Percentiles rank a stretch among this genome's conserved stretches.
Conservation (phyloP, 495 filamentous ascomycete species). For the Penicillium fimorum region DNA sequence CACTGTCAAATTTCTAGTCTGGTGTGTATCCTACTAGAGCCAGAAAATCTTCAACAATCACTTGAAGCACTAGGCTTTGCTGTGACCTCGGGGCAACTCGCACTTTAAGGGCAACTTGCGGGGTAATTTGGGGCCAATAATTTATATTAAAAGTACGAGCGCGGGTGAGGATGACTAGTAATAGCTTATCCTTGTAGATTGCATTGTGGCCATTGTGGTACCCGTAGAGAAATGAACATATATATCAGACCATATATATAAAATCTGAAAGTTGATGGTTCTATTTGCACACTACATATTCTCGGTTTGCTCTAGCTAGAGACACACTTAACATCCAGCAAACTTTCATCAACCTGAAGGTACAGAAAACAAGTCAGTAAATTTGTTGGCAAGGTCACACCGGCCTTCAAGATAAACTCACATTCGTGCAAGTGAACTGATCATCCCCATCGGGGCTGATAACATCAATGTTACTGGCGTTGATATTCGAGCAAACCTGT, state of each 20-base stretch:
- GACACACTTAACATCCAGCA: constrained; percentile 46
- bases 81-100: no score
- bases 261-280: background rate
- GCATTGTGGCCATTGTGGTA: background rate
- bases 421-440: constrained; percentile 54
- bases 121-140: no score
- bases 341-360: constrained; percentile 34
- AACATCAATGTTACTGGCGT: constrained; percentile 51
- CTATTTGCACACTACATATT: background rate
- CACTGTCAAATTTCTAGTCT: no score
- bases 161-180: no score
- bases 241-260: background rate
- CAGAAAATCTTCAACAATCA: no score
- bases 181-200: no score
- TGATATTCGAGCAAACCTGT: constrained; percentile 54
- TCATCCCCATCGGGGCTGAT: constrained; percentile 49
- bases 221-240: background rate
- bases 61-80: no score
- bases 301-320: constrained; percentile 13
- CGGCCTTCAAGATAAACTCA: constrained; percentile 24
- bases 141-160: no score
- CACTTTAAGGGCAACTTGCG: no score
- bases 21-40: no score
- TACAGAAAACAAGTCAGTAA: background rate
- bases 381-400: background rate